A percentile compares a stretch with the other conserved stretches of the same genome.
Evolutionary conservation across 2,329 filamentous ascomycete species (phyloP).

Genomic region (Aspergillus spinulosporus): DNA sequence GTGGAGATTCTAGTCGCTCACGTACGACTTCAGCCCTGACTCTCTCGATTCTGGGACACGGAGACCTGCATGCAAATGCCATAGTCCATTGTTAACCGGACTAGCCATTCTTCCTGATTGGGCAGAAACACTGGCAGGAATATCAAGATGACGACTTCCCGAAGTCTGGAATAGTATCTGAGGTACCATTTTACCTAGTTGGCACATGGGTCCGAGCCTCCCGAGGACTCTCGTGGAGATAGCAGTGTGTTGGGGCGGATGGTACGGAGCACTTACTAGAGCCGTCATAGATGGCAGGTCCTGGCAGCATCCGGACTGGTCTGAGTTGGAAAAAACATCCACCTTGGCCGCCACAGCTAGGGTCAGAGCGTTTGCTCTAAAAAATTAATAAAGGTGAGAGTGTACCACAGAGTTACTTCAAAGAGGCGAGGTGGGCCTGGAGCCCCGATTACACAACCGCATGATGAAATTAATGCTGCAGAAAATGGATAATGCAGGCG

Average conservation of each 20-base stretch:
- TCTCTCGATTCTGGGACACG: not conserved
- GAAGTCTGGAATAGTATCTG: not conserved
- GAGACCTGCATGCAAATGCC: not conserved
- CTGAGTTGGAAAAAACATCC: not conserved
- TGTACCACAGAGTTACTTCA: not conserved
- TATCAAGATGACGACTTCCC: not conserved
- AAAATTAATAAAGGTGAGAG: not conserved
- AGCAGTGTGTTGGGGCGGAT: no score
- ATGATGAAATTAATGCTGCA: not conserved
- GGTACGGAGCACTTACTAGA: not conserved
- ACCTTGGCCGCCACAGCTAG: not conserved
- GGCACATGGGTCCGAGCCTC: constrained; percentile 5
- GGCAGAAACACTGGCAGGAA: not conserved
- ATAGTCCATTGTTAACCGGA: not conserved
- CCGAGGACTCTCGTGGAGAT: not conserved
- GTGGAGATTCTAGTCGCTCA: not conserved
- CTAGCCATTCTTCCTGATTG: not conserved
- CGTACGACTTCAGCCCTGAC: not conserved
- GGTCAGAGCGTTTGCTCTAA: not conserved
- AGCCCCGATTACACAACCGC: not conserved
- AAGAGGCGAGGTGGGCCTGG: not conserved
- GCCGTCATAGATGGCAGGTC: not conserved
- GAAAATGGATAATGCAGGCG: not conserved
- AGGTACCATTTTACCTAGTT: constrained; percentile 1
- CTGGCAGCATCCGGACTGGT: not conserved